phyloP scores from a whole-genome alignment of 2,329 filamentous ascomycete genomes.

The Aspergillus puulaauensis region DNA sequence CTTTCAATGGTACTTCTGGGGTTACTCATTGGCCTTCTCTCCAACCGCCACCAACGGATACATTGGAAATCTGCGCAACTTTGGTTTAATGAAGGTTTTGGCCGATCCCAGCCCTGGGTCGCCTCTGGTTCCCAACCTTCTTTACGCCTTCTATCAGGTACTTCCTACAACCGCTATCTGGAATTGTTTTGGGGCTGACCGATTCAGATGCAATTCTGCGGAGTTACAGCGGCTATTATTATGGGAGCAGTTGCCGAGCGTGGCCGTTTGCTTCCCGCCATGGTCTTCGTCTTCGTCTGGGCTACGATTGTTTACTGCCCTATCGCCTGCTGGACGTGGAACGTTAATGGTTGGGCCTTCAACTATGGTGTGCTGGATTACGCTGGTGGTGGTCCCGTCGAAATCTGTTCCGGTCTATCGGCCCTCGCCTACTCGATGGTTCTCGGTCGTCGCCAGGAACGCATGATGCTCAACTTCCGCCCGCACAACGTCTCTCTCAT shows the following conservation, averaged over 20 bases:
- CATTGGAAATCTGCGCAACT: constrained; percentile 87
- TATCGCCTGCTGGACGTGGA: constrained; percentile 95
- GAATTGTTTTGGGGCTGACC: background rate
- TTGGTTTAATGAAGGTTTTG: constrained; percentile 82
- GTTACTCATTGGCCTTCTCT: constrained; percentile 92
- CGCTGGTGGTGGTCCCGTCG: constrained; percentile 93
- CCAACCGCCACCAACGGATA: constrained; percentile 77
- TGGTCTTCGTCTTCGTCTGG: constrained; percentile 97
- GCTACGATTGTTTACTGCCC: constrained; percentile 97
- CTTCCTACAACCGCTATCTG: too few relatives aligned
- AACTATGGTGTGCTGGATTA: constrained; percentile 93
- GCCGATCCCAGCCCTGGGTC: constrained; percentile 84
- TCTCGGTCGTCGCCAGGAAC: constrained; percentile 92
- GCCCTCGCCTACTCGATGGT: constrained; percentile 95
- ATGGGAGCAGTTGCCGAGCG: constrained; percentile 92
- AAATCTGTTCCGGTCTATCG: constrained; percentile 91
- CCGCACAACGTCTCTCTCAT: constrained; percentile 98
- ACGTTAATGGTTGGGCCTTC: constrained; percentile 88
- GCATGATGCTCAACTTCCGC: constrained; percentile 99
- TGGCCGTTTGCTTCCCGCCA: constrained; percentile 84
- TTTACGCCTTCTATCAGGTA: constrained; percentile 93
- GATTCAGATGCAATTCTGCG: constrained; percentile 89
- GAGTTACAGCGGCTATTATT: constrained; percentile 85
- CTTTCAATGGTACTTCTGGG: constrained; percentile 99
- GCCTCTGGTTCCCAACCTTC: constrained; percentile 80